These are phyloP conservation scores for Penicillium desertorum DNA, from an alignment of 495 filamentous ascomycete genomes.

Conservation along the genomic window DNA sequence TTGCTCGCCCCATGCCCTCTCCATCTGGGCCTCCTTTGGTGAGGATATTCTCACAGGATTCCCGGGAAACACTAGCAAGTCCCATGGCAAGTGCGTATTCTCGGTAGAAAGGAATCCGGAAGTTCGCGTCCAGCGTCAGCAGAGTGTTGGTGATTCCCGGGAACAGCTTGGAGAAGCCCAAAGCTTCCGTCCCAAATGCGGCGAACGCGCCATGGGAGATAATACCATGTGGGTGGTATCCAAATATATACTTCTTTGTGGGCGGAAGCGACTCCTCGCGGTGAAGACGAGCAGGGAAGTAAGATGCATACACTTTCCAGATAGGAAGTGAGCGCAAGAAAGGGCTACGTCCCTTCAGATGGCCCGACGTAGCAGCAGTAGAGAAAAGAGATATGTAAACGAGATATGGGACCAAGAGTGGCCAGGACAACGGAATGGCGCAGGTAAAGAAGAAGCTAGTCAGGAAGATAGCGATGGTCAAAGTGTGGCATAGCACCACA, in stretches of 20 bases:
- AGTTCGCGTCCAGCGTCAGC: slow-evolving; percentile 87
- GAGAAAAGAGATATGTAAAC: slow-evolving; percentile 78
- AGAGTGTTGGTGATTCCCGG: slow-evolving; percentile 94
- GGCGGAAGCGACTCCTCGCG: slow-evolving; percentile 73
- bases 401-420: slow-evolving; percentile 85
- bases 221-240: slow-evolving; percentile 96
- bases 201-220: slow-evolving; percentile 94
- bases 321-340: slow-evolving; percentile 69
- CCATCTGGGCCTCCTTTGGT: slow-evolving; percentile 71
- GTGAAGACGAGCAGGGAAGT: slow-evolving; percentile 88
- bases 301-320: slow-evolving; percentile 88
- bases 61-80: slow-evolving; percentile 82
- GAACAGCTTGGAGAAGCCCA: slow-evolving; percentile 86
- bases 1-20: slow-evolving; percentile 91
- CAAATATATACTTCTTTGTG: slow-evolving; percentile 93
- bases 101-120: slow-evolving; percentile 88
- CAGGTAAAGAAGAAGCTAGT: slow-evolving; percentile 90
- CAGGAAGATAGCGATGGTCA: slow-evolving; percentile 72
- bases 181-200: slow-evolving; percentile 85
- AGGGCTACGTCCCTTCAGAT: slow-evolving; percentile 68
- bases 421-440: slow-evolving; percentile 88
- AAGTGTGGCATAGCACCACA: slow-evolving; percentile 80
- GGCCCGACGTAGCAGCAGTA: slow-evolving; percentile 69
- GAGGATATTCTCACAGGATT: slow-evolving; percentile 85
- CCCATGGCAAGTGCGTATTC: slow-evolving; percentile 89